Conservation (phyloP, 371 early-diverging fungal species). For the Umbelopsis sp. region DNA sequence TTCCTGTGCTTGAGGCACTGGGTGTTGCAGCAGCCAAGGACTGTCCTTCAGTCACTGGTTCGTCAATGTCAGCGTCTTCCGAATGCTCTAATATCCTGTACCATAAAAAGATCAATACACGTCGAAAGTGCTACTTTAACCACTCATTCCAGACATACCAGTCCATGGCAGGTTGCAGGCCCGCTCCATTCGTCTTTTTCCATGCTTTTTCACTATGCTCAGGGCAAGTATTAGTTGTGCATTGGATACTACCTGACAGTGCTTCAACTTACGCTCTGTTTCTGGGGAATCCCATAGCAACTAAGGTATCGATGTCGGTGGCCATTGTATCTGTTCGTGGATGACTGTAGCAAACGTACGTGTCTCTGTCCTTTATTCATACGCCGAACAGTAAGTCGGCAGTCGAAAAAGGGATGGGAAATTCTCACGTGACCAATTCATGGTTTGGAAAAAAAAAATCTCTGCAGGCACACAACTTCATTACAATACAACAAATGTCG, state of each 20-base stretch:
- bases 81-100: conserved; percentile 76
- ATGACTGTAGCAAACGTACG: not conserved
- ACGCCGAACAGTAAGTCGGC: too few relatives aligned
- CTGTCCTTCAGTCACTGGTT: conserved; percentile 42
- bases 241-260: not conserved
- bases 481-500: conserved; percentile 12
- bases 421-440: not conserved
- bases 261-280: conserved; percentile 65
- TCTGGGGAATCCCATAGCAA: conserved; percentile 80
- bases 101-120: not conserved
- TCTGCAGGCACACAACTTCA: conserved; percentile 1
- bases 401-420: too few relatives aligned
- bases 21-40: conserved; percentile 32
- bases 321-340: conserved; percentile 40
- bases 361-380: not conserved
- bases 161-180: conserved; percentile 89
- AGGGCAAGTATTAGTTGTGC: not conserved
- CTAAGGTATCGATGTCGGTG: conserved; percentile 63
- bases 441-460: conserved; percentile 10
- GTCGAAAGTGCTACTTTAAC: not conserved
- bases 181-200: conserved; percentile 79
- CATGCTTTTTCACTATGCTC: conserved; percentile 43
- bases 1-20: conserved; percentile 21
- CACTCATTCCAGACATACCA: conserved; percentile 56
- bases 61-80: conserved; percentile 74